A percentile compares a stretch with the other conserved stretches of the same genome.
phyloP scores from a whole-genome alignment of 805 yeast genomes.

The Ogataea ramenticola region DNA sequence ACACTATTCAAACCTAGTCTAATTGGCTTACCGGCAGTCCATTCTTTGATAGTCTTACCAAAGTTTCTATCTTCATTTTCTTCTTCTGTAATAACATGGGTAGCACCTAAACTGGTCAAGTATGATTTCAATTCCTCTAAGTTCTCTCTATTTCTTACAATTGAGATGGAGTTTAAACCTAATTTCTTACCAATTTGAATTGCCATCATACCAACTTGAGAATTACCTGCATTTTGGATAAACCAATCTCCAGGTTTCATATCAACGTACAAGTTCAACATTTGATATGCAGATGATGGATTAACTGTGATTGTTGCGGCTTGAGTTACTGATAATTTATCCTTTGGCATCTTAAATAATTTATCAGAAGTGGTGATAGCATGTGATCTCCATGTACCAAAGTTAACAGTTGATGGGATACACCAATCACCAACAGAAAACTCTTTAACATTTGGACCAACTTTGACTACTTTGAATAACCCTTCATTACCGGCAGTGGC shows the following conservation, averaged over 20 bases:
- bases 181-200: slow-evolving; percentile 75
- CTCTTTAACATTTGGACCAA: slow-evolving; percentile 44
- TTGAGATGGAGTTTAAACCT: slow-evolving; percentile 79
- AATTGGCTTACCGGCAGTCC: slow-evolving; percentile 47
- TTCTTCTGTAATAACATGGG: slow-evolving; percentile 83
- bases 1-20: slow-evolving; percentile 86
- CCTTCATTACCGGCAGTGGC: slow-evolving; percentile 96
- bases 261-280: slow-evolving; percentile 65
- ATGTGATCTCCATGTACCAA: slow-evolving; percentile 93
- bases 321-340: slow-evolving; percentile 43
- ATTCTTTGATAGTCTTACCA: slow-evolving; percentile 47
- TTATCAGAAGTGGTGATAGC: slow-evolving; percentile 46
- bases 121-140: slow-evolving; percentile 51
- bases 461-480: slow-evolving; percentile 71
- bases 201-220: slow-evolving; percentile 90
- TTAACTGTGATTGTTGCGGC: slow-evolving; percentile 92
- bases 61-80: slow-evolving; percentile 67
- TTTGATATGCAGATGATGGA: slow-evolving; percentile 86
- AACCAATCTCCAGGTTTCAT: slow-evolving; percentile 78
- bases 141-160: slow-evolving; percentile 80
- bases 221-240: slow-evolving; percentile 93
- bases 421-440: slow-evolving; percentile 79
- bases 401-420: slow-evolving; percentile 66
- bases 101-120: slow-evolving; percentile 68
- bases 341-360: slow-evolving; percentile 51